phyloP scores from a whole-genome alignment of 768 basidiomycete species.

The Russula olivacea region DNA sequence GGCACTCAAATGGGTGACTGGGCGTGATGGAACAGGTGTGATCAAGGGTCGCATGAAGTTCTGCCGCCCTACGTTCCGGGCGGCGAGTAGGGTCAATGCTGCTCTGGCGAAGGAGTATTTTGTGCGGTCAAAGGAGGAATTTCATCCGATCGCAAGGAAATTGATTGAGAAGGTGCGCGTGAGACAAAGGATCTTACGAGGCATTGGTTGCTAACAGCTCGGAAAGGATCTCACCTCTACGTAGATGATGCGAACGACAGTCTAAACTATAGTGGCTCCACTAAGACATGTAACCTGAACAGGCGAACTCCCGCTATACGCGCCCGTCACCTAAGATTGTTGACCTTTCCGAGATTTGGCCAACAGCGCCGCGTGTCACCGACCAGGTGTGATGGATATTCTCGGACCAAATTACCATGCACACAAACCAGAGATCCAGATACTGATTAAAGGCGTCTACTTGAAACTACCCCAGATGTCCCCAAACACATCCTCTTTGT shows the following conservation, averaged over 20 bases:
- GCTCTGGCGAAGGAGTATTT: slow-evolving; percentile 50
- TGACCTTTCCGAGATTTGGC: not conserved
- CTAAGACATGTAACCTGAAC: not conserved
- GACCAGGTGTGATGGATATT: not conserved
- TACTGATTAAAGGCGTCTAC: slow-evolving; percentile 32
- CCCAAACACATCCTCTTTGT: slow-evolving; percentile 76
- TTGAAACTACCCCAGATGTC: slow-evolving; percentile 84
- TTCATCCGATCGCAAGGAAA: slow-evolving; percentile 73
- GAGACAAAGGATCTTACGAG: not conserved
- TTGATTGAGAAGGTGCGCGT: slow-evolving; percentile 64
- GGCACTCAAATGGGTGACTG: slow-evolving; percentile 66
- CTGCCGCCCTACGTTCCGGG: slow-evolving; percentile 63
- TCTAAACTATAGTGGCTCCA: not conserved
- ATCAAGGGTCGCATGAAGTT: slow-evolving; percentile 84
- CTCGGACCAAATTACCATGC: not conserved
- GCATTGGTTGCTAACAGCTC: not conserved
- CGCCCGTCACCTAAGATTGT: not conserved
- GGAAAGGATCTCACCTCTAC: slow-evolving; percentile 29
- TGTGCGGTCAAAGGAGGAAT: slow-evolving; percentile 41
- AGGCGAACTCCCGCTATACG: not conserved
- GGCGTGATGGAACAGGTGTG: slow-evolving; percentile 47
- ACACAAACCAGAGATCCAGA: not conserved
- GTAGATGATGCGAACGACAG: not conserved
- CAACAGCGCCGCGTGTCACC: not conserved
- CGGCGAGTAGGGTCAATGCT: slow-evolving; percentile 46